Percentiles rank a stretch among this genome's conserved stretches.
Evolutionary conservation across 257 asterid species (phyloP).

Genomic region (Solanum ossicruentum): DNA sequence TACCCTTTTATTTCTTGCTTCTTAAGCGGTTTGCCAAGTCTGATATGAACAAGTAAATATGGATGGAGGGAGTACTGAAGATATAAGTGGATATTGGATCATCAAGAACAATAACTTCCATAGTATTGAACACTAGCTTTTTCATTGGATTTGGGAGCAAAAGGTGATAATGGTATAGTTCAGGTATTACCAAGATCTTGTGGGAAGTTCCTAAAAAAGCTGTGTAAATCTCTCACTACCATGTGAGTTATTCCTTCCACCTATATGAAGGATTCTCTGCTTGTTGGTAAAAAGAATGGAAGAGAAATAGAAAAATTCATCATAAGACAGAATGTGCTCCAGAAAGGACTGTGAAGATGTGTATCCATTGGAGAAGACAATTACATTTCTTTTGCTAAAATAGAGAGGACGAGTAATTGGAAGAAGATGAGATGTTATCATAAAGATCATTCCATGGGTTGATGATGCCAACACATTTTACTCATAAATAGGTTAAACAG

Average conservation of each 20-base stretch:
- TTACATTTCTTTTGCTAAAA: background rate
- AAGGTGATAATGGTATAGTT: background rate
- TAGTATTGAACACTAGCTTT: background rate
- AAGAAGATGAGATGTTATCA: background rate
- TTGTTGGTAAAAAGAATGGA: background rate
- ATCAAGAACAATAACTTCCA: background rate
- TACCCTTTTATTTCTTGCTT: background rate
- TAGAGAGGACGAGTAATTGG: background rate
- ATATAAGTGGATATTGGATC: background rate
- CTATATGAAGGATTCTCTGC: background rate
- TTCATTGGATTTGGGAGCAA: background rate
- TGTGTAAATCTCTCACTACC: background rate
- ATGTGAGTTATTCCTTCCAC: background rate
- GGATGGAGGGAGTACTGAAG: background rate
- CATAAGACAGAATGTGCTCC: background rate
- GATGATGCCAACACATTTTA: background rate
- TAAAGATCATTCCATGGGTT: background rate
- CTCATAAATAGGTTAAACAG: background rate
- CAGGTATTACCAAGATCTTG: background rate
- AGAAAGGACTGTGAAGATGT: background rate
- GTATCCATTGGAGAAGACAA: background rate
- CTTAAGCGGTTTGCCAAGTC: background rate
- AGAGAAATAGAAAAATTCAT: background rate
- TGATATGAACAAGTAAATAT: background rate
- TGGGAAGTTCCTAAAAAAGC: background rate